Evolutionary conservation across 106 monocot genomes (phyloP).

Genomic region (Dendrobium officinale): DNA sequence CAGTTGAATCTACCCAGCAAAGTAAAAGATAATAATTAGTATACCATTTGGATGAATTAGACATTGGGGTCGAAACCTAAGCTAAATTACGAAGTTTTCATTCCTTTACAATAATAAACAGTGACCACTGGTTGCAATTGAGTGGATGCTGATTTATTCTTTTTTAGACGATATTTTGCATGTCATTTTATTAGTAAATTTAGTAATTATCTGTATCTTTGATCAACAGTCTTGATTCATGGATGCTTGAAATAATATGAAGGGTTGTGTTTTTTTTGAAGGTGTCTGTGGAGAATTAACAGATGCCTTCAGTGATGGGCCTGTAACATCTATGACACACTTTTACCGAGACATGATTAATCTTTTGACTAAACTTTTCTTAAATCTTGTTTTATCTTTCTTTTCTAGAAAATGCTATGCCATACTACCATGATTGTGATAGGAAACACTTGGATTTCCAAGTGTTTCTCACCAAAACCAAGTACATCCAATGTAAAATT

Average conservation of each 20-base stretch:
- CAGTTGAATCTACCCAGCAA: not conserved
- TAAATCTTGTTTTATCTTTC: not conserved
- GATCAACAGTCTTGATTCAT: no score
- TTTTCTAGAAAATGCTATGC: not conserved
- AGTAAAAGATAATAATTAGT: not conserved
- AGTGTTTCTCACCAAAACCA: no score
- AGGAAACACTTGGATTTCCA: no score
- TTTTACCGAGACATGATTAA: not conserved
- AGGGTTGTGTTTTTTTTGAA: not conserved
- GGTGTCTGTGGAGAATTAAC: not conserved
- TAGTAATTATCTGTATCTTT: no score
- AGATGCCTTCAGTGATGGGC: not conserved
- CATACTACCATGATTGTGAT: not conserved
- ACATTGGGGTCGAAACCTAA: not conserved
- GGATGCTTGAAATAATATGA: not conserved
- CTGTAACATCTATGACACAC: not conserved
- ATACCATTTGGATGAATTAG: not conserved
- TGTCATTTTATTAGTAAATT: not conserved
- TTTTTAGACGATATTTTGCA: not conserved
- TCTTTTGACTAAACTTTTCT: not conserved
- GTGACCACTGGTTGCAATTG: not conserved
- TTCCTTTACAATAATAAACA: not conserved
- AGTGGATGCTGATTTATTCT: not conserved
- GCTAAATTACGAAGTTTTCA: not conserved
- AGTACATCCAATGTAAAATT: no score